A percentile compares a stretch with the other conserved stretches of the same genome.
Evolutionary conservation across 2,329 filamentous ascomycete genomes (phyloP).

Genomic region (Paradendryphiella salina): DNA sequence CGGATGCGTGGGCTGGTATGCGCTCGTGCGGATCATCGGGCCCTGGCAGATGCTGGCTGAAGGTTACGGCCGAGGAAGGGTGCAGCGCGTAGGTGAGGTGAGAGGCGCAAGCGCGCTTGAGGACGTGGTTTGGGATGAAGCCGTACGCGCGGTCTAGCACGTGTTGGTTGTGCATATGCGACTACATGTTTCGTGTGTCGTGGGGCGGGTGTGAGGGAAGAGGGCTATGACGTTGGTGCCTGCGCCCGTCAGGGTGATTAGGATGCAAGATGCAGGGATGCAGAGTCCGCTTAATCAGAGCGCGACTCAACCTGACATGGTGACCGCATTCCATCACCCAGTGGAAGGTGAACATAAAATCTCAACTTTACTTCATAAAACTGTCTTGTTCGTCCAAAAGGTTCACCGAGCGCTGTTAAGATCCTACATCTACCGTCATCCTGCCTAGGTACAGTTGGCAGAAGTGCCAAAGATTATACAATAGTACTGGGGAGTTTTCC

Average conservation of each 20-base stretch:
- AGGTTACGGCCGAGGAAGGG: conserved; percentile 65
- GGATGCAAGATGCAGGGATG: conserved; percentile 7
- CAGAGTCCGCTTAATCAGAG: not conserved
- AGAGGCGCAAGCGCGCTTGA: conserved; percentile 67
- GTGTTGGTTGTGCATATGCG: conserved; percentile 54
- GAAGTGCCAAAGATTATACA: not conserved
- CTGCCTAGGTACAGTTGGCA: too few species aligned
- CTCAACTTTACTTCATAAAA: too few species aligned
- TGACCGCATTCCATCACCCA: too few species aligned
- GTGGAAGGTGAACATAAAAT: too few species aligned
- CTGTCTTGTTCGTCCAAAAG: too few species aligned
- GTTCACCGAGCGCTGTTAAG: too few species aligned
- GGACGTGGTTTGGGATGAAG: conserved; percentile 60
- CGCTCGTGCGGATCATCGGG: conserved; percentile 35
- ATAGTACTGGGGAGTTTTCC: too few species aligned
- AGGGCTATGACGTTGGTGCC: conserved; percentile 24
- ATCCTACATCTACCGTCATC: too few species aligned
- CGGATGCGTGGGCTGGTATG: conserved; percentile 71
- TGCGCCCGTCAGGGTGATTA: not conserved
- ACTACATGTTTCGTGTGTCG: conserved; percentile 41
- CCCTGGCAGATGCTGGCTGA: conserved; percentile 63
- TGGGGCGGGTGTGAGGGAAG: conserved; percentile 6
- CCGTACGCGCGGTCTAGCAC: conserved; percentile 77
- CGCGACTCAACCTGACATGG: not conserved
- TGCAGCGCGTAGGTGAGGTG: conserved; percentile 71